Evolutionary conservation across 2,329 filamentous ascomycete genomes (phyloP).

Genomic region (Diaporthe capsici): DNA sequence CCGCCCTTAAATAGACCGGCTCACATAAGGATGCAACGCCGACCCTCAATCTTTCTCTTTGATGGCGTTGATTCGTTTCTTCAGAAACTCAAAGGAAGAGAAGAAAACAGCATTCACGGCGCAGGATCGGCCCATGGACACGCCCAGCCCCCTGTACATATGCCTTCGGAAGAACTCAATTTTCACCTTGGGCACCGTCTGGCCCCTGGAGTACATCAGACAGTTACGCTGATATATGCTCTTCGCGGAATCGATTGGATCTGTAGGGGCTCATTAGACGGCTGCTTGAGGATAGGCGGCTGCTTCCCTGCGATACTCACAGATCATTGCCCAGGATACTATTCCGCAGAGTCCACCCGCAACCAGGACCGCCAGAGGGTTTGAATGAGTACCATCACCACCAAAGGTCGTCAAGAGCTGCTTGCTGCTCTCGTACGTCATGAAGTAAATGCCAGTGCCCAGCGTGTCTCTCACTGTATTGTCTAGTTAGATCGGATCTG

Average conservation of each 20-base stretch:
- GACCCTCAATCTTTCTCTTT: slow-evolving; percentile 55
- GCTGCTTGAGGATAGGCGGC: neutral
- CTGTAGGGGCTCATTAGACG: slow-evolving; percentile 50
- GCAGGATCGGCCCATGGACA: slow-evolving; percentile 86
- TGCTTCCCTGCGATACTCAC: slow-evolving; percentile 61
- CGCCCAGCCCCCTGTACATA: slow-evolving; percentile 87
- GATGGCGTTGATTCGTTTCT: slow-evolving; percentile 74
- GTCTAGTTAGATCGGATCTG: slow-evolving; percentile 5
- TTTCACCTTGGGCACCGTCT: slow-evolving; percentile 76
- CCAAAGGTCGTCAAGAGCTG: slow-evolving; percentile 83
- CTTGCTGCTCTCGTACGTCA: slow-evolving; percentile 90
- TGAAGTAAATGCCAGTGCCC: slow-evolving; percentile 88
- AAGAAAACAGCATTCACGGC: slow-evolving; percentile 92
- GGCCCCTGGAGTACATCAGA: slow-evolving; percentile 76
- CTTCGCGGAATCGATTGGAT: slow-evolving; percentile 85
- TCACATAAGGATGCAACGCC: neutral
- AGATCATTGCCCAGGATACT: slow-evolving; percentile 84
- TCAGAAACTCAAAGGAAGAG: slow-evolving; percentile 87
- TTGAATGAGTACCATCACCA: slow-evolving; percentile 80
- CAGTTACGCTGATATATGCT: slow-evolving; percentile 89
- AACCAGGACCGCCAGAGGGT: slow-evolving; percentile 82
- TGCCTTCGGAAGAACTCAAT: slow-evolving; percentile 83
- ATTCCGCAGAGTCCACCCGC: slow-evolving; percentile 87
- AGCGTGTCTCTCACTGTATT: slow-evolving; percentile 81
- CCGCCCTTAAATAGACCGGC: neutral